These are phyloP conservation scores for Cephaloascus fragrans DNA, from an alignment of 805 yeast species.

Conservation along the genomic window DNA sequence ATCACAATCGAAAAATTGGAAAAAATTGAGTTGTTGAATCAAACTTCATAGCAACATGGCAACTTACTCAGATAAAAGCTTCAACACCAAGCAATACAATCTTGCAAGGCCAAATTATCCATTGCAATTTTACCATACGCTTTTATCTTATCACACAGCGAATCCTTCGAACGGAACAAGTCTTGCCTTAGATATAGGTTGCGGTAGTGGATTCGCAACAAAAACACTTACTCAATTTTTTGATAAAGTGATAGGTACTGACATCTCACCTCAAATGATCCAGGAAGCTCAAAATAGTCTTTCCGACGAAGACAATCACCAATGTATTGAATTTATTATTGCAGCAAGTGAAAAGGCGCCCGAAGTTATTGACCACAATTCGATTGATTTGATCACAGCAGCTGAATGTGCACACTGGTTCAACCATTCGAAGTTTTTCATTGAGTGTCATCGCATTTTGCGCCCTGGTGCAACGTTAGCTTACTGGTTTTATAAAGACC, in stretches of 20 bases:
- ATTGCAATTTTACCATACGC: slow-evolving; percentile 27
- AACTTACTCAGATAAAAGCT: slow-evolving; percentile 44
- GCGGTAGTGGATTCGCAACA: slow-evolving; percentile 75
- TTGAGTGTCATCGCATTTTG: slow-evolving; percentile 37
- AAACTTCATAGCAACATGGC: no score
- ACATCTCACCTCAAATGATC: slow-evolving; percentile 51
- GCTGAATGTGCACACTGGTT: slow-evolving; percentile 91
- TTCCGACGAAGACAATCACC: slow-evolving; percentile 6
- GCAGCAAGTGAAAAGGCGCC: slow-evolving; percentile 17
- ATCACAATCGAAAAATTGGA: no score
- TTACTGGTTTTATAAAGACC: slow-evolving; percentile 75
- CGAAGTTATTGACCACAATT: slow-evolving; percentile 6
- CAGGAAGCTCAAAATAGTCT: slow-evolving; percentile 23
- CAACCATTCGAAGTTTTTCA: slow-evolving; percentile 42
- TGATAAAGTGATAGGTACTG: slow-evolving; percentile 50
- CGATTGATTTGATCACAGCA: slow-evolving; percentile 61
- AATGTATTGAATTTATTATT: slow-evolving; percentile 7
- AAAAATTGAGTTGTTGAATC: no score
- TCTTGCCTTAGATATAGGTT: slow-evolving; percentile 61
- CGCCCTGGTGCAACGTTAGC: slow-evolving; percentile 60
- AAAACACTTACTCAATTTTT: slow-evolving; percentile 37
- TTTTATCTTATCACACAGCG: slow-evolving; percentile 29
- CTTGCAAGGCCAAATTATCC: slow-evolving; percentile 65
- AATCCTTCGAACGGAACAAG: slow-evolving; percentile 11
- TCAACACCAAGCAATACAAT: slow-evolving; percentile 43